Base-by-base conservation (phyloP, 2,329 filamentous ascomycete species). In the Penicillium olsonii region DNA sequence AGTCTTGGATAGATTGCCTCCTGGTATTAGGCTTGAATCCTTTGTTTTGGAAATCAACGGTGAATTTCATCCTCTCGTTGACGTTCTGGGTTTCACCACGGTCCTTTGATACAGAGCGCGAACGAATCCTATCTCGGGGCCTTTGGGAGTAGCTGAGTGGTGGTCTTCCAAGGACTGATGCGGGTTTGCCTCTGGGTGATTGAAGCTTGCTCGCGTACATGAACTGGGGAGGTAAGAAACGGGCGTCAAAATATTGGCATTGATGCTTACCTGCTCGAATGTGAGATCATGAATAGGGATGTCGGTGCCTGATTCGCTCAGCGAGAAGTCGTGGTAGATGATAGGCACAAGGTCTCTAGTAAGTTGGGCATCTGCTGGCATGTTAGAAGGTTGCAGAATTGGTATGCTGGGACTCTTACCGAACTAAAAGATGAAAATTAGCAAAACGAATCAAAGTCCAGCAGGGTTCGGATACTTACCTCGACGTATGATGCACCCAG, bases 221-320 rank as follows among this genome's bases (percentile, higher is more conserved):
- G 51, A 70, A 72, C 60, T 63, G 33, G 10, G 33, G 20, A 14
- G 18, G 19, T 60, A 4, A 58, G 53, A 29, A 35, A 33, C 6
- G 18, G 33, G 7, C 29, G 14, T 15, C 14, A 1, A 2, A 10
- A n/a, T 26, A 4, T 20, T 2, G 22, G 4, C 3, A 3, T 5
- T 8, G n/a, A n/a, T 38, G 50, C 54, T 45, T 31, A 67, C 63
- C 54, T 76, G 73, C 12, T 71, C 66, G 6, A 72, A 53, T 7
- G 60, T 73, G 14, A 75, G 42, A 42, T 66, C 66, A 54, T 76
- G 70, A 15, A 75, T 64, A 12, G 72, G 65, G 26, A 68, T 56
- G 51, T 76, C 72, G 4, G 70, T 70, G 2, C 74, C 73, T 5
- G 69, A 66, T 49, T 76, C 73, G 50, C 71, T 75, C 5, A 76